A percentile compares a stretch with the other conserved stretches of the same genome.
Evolutionary conservation across 2,329 filamentous ascomycete genomes (phyloP).

Genomic region (Colletotrichum theobromicola): DNA sequence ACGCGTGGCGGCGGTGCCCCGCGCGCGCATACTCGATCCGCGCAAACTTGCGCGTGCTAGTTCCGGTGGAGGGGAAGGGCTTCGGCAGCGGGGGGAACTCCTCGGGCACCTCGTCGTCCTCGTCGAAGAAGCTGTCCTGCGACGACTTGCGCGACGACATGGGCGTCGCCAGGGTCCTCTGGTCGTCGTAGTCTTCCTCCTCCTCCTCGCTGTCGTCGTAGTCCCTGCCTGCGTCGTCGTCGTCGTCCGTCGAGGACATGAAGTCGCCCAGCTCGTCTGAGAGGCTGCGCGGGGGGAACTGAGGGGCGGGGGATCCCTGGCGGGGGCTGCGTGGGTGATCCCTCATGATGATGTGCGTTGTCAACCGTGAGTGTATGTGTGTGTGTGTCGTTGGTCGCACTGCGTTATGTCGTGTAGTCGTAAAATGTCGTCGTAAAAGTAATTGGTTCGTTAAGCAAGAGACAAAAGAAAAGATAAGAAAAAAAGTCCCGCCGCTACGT

Average conservation of each 20-base stretch:
- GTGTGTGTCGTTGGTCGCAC: neutral
- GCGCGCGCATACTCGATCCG: neutral
- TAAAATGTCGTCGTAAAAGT: neutral
- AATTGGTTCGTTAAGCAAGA: neutral
- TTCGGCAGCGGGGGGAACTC: neutral
- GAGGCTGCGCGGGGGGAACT: neutral
- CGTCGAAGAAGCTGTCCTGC: constrained; percentile 1
- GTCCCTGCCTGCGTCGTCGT: neutral
- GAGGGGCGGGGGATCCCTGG: constrained; percentile 1
- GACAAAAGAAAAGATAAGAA: neutral
- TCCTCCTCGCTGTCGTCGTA: neutral
- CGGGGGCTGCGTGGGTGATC: constrained; percentile 6
- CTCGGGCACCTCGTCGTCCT: neutral
- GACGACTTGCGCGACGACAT: constrained; percentile 9
- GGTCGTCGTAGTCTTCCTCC: neutral
- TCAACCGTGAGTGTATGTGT: neutral
- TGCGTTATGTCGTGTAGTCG: neutral
- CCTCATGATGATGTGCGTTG: neutral
- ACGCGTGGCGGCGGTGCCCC: neutral
- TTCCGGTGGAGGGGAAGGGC: neutral
- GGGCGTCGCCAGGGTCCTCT: neutral
- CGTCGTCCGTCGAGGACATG: constrained; percentile 9
- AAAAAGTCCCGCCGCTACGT: neutral
- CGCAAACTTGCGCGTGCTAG: neutral
- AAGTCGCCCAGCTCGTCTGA: constrained; percentile 18